Conservation (phyloP, 2,329 filamentous ascomycete genomes). For the Cladorrhinum sp. region DNA sequence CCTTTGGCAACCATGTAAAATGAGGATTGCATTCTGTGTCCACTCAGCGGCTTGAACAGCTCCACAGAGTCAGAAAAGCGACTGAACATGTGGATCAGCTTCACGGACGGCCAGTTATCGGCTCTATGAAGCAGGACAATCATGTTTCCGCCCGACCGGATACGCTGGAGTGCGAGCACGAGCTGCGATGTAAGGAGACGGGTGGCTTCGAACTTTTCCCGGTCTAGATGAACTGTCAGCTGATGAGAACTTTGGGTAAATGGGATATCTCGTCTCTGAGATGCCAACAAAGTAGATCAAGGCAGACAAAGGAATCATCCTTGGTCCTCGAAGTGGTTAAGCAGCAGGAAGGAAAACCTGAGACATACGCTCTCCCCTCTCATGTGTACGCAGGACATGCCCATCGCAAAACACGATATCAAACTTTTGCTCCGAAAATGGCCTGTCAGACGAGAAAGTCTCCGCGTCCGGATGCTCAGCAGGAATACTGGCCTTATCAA, state of each 20-base stretch:
- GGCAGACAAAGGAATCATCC: too few species aligned
- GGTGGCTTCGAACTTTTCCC: slow-evolving; percentile 35
- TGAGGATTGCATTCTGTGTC: slow-evolving; percentile 43
- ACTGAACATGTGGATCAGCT: slow-evolving; percentile 38
- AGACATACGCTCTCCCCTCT: slow-evolving; percentile 14
- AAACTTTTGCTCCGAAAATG: slow-evolving; percentile 31
- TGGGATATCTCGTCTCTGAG: too few species aligned
- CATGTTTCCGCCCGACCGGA: slow-evolving; percentile 47
- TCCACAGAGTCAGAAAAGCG: slow-evolving; percentile 39
- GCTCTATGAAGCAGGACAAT: slow-evolving; percentile 49
- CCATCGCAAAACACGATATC: slow-evolving; percentile 48
- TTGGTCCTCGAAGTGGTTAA: not conserved
- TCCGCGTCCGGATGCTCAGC: slow-evolving; percentile 31
- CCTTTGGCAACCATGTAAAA: slow-evolving; percentile 52
- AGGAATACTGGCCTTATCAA: slow-evolving; percentile 30
- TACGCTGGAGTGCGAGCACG: slow-evolving; percentile 43
- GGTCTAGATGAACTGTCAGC: too few species aligned
- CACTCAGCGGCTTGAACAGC: slow-evolving; percentile 43
- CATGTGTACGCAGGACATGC: slow-evolving; percentile 42
- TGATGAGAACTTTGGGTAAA: too few species aligned
- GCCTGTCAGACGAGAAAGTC: slow-evolving; percentile 31
- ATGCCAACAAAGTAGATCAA: too few species aligned
- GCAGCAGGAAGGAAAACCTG: not conserved
- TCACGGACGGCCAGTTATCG: slow-evolving; percentile 39
- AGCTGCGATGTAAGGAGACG: slow-evolving; percentile 40